Base-by-base conservation (phyloP, 139 green algal genomes). In the Tetradesmus obliquus region DNA sequence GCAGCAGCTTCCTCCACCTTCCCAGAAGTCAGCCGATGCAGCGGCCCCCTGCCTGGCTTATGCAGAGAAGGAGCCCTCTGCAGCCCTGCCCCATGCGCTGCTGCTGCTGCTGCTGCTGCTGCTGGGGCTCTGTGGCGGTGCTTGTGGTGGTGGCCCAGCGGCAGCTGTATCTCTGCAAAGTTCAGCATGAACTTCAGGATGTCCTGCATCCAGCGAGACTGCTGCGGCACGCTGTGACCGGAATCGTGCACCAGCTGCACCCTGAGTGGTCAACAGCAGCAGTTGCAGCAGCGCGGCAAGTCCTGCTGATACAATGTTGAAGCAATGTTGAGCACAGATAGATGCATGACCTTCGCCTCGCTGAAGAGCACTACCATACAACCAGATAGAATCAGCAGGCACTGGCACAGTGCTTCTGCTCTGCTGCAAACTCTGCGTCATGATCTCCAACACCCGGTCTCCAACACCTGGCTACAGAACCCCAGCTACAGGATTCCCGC, bases 191-290 rank as follows among this genome's bases (percentile, higher is more conserved):
- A 90, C 45, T 84, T 85, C 10, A 93, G 5, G 20, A 93, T 80
- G 3, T 90, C 81, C 19, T 69, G 66, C 24, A 84, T 80, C 76
- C 94, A 91, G 20, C 58, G 58, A 15, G 94, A 86, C 54, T 93
- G 94, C 66, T 94, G 92, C 20, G 94, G 94, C 82, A 96, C 72
- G 19, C 79, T 86, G 92, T 96, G 94, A 17, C 94, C 94, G 66
- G 83, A 45, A 3, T 86, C 81, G 88, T 96, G 94, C 55, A 91
- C 45, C n/a, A 95, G 45, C 2, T 92, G 55, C 0, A 80, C 62
- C n/a, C 92, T 88, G 22, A 17, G 19, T 3, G 58, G 3, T 15
- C 15, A n/a, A 22, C 62, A 89, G 45, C 45, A 82, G 45, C 85
- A 69, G 55, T 81, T 12, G 60, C 51, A 90, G 17, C 1, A 69